A percentile compares a stretch with the other conserved stretches of the same genome.
These are phyloP conservation scores for Wolfiporia cocos DNA, from an alignment of 1,284 basidiomycete species.

Conservation along the genomic window DNA sequence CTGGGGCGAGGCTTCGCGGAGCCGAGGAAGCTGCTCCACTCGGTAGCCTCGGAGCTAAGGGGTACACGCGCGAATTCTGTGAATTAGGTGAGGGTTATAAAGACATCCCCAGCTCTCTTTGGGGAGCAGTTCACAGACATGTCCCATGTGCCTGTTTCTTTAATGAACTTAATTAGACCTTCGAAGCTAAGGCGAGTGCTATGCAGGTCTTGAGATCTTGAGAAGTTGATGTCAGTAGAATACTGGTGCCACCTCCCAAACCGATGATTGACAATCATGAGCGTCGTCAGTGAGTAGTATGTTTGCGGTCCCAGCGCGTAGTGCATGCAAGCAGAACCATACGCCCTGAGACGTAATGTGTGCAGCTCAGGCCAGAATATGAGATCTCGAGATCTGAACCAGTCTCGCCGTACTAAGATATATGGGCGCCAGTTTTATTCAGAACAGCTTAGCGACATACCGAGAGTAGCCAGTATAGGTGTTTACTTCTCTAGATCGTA, in stretches of 20 bases:
- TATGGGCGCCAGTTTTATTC: too few species aligned
- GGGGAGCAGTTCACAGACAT: too few species aligned
- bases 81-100: slow-evolving; percentile 5
- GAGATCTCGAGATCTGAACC: not conserved
- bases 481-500: too few species aligned
- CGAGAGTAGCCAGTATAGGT: too few species aligned
- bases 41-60: slow-evolving; percentile 2
- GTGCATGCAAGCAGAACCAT: not conserved
- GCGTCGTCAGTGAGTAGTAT: slow-evolving; percentile 3
- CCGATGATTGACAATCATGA: slow-evolving; percentile 1
- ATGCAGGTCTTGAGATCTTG: too few species aligned
- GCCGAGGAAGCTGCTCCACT: slow-evolving; percentile 1
- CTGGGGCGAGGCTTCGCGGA: slow-evolving; percentile 2
- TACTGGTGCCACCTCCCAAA: too few species aligned
- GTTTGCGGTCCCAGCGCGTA: too few species aligned
- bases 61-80: slow-evolving; percentile 11
- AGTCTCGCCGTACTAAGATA: too few species aligned
- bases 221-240: too few species aligned
- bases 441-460: too few species aligned
- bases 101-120: too few species aligned
- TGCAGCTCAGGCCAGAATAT: slow-evolving; percentile 1
- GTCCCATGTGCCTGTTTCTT: slow-evolving; percentile 11
- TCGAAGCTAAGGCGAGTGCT: slow-evolving; percentile 8
- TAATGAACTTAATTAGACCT: slow-evolving; percentile 10
- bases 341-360: slow-evolving; percentile 2